phyloP scores from a whole-genome alignment of 2,329 filamentous ascomycete genomes.

The Fusarium continuum region DNA sequence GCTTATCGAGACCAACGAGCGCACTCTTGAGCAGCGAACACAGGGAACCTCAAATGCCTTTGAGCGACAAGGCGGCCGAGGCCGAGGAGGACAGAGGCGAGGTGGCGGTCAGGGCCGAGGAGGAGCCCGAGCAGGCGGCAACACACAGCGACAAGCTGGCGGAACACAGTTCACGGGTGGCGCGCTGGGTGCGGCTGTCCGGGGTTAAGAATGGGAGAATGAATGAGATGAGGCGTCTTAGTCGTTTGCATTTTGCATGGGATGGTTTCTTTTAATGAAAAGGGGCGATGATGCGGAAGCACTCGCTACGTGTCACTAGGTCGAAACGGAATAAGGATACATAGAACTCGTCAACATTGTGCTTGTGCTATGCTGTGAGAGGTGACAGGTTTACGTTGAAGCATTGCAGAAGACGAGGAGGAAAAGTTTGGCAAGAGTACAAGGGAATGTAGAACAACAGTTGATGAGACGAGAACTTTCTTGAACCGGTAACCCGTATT shows the following conservation, averaged over 20 bases:
- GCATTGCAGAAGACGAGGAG: not conserved
- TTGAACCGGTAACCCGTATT: not conserved
- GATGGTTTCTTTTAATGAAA: conserved; percentile 50
- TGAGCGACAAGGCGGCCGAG: conserved; percentile 86
- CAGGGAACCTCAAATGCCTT: conserved; percentile 96
- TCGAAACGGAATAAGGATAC: conserved; percentile 46
- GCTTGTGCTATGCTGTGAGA: conserved; percentile 28
- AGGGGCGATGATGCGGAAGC: conserved; percentile 48
- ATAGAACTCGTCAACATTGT: conserved; percentile 43
- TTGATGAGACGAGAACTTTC: conserved; percentile 3
- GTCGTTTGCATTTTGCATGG: conserved; percentile 49
- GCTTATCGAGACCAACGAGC: conserved; percentile 96
- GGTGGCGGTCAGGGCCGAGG: conserved; percentile 70
- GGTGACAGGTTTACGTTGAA: conserved; percentile 8
- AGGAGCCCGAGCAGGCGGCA: conserved; percentile 66
- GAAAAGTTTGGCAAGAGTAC: conserved; percentile 14
- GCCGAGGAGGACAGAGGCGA: conserved; percentile 71
- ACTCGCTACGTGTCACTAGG: conserved; percentile 48
- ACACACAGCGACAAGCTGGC: conserved; percentile 71
- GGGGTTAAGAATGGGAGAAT: conserved; percentile 57
- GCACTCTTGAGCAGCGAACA: conserved; percentile 95
- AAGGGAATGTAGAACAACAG: conserved; percentile 1
- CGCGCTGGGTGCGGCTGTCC: conserved; percentile 75
- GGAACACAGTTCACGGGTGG: conserved; percentile 85
- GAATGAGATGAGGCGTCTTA: conserved; percentile 47